Percentiles rank a stretch among this genome's conserved stretches.
Conservation (phyloP, 2,329 filamentous ascomycete species). For the Aspergillus transmontanensis region DNA sequence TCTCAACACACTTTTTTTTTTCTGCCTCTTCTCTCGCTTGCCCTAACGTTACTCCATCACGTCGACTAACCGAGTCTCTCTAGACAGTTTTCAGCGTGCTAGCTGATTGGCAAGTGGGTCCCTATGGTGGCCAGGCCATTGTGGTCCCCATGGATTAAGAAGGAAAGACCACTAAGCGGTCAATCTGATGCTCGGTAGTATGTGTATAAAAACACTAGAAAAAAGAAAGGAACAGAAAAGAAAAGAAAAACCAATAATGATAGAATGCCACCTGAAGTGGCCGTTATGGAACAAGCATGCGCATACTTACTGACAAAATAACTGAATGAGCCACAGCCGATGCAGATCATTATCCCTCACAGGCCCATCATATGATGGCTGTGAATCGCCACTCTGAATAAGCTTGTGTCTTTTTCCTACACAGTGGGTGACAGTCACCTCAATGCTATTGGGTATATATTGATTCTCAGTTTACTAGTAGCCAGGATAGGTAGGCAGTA, state of each 20-base stretch:
- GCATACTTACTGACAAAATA: neutral
- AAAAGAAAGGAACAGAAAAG: too few relatives aligned
- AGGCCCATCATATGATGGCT: neutral
- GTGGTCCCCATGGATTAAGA: neutral
- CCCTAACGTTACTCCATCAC: neutral
- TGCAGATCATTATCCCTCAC: slow-evolving; percentile 1
- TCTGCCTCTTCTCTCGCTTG: neutral
- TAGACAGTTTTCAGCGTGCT: neutral
- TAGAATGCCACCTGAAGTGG: neutral
- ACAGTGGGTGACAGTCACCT: neutral
- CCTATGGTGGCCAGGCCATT: neutral
- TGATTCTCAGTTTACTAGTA: neutral
- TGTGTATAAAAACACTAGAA: neutral
- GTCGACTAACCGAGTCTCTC: neutral
- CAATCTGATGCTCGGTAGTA: neutral
- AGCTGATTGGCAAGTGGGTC: neutral
- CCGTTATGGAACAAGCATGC: neutral
- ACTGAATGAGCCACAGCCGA: neutral
- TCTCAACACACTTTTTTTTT: neutral
- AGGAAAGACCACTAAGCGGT: neutral
- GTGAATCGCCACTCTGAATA: neutral
- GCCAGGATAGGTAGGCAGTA: neutral
- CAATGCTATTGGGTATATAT: neutral
- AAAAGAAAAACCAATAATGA: neutral
- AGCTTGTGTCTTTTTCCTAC: neutral